Conservation (phyloP, 1,284 basidiomycete species). For the Quambalaria eucalypti region DNA sequence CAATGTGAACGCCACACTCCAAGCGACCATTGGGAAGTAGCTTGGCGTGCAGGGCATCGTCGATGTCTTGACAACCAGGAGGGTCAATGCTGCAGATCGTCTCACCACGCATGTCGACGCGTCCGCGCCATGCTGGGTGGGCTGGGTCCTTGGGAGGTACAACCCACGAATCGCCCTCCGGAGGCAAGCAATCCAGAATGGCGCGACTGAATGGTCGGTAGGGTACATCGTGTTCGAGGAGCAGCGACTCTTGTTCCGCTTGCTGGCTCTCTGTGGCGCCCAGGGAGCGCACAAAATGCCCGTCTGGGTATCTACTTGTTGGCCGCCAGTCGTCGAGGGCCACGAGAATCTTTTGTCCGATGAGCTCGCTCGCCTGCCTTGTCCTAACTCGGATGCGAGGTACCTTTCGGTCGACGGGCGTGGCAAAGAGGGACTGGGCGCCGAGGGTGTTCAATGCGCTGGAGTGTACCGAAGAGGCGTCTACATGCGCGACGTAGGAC, state of each 20-base stretch:
- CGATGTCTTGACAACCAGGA: slow-evolving; percentile 94
- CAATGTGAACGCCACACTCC: slow-evolving; percentile 96
- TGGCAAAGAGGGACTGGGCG: slow-evolving; percentile 86
- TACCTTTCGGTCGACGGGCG: slow-evolving; percentile 80
- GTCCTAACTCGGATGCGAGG: slow-evolving; percentile 91
- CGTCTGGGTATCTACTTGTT: slow-evolving; percentile 85
- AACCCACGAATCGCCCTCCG: slow-evolving; percentile 82
- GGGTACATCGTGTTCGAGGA: slow-evolving; percentile 92
- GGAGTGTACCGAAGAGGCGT: slow-evolving; percentile 68
- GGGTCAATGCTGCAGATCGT: slow-evolving; percentile 95
- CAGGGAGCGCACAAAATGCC: slow-evolving; percentile 88
- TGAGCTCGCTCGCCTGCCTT: slow-evolving; percentile 76
- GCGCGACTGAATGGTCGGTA: slow-evolving; percentile 93
- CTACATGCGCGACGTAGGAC: slow-evolving; percentile 85
- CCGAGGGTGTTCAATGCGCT: slow-evolving; percentile 68
- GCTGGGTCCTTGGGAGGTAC: slow-evolving; percentile 67
- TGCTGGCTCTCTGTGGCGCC: slow-evolving; percentile 88
- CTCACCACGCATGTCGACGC: slow-evolving; percentile 78
- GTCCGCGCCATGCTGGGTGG: slow-evolving; percentile 65
- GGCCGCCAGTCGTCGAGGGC: slow-evolving; percentile 86
- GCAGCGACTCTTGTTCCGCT: slow-evolving; percentile 85
- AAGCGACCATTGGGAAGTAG: slow-evolving; percentile 84
- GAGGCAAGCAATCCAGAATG: slow-evolving; percentile 81
- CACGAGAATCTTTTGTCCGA: slow-evolving; percentile 91
- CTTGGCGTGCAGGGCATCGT: slow-evolving; percentile 93